Evolutionary conservation across 192 early-diverging fungal species (phyloP).

Genomic region (Podila epicladia): DNA sequence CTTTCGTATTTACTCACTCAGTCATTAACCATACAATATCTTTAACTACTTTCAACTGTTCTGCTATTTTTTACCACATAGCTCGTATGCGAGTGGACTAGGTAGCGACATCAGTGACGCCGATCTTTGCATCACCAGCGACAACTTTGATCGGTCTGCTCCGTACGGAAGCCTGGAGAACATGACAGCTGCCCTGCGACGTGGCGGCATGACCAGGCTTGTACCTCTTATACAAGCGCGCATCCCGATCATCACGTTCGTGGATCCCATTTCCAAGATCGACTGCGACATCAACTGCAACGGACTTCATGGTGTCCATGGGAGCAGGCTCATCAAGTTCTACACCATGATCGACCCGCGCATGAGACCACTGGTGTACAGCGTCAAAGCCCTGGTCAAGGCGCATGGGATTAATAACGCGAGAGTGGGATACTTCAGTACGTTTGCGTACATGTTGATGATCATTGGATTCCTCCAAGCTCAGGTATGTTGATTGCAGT

Average conservation of each 20-base stretch:
- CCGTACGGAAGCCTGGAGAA: slow-evolving; percentile 18
- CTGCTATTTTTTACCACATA: background rate
- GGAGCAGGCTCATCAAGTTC: slow-evolving; percentile 42
- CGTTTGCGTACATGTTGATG: slow-evolving; percentile 50
- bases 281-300: slow-evolving; percentile 51
- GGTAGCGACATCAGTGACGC: slow-evolving; percentile 40
- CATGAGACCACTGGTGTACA: slow-evolving; percentile 45
- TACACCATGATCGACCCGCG: slow-evolving; percentile 51
- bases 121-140: slow-evolving; percentile 32
- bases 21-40: background rate
- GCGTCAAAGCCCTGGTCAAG: slow-evolving; percentile 48
- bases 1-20: too few relatives aligned
- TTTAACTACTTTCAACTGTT: background rate
- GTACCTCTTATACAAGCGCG: slow-evolving; percentile 21
- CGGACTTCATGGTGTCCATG: slow-evolving; percentile 42
- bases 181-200: slow-evolving; percentile 16
- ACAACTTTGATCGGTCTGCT: slow-evolving; percentile 2
- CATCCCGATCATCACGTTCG: slow-evolving; percentile 53
- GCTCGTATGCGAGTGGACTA: slow-evolving; percentile 38
- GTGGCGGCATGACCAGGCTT: slow-evolving; percentile 41
- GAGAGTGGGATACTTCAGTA: slow-evolving; percentile 27
- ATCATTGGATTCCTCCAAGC: slow-evolving; percentile 37
- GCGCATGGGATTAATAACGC: slow-evolving; percentile 45
- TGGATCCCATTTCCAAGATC: slow-evolving; percentile 31
- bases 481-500: slow-evolving; percentile 12